Percentiles rank a stretch among this genome's conserved stretches.
phyloP scores from a whole-genome alignment of 345 rosid genomes.

The Ceriops zippeliana region DNA sequence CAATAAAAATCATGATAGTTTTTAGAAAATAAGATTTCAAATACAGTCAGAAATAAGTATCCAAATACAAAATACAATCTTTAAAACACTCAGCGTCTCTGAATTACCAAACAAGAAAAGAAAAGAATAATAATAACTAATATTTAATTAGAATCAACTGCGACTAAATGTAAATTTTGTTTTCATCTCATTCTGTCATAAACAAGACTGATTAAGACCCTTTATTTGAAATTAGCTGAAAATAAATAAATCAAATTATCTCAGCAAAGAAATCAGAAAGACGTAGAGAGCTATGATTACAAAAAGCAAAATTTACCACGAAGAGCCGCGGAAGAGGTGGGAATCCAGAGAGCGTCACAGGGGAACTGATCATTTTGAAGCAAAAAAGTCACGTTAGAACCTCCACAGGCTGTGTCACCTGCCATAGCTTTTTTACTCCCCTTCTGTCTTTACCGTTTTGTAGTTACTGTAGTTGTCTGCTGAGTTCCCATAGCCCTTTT shows the following conservation, averaged over 20 bases:
- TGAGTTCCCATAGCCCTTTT: neutral
- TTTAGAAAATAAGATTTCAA: no score
- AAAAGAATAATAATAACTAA: no score
- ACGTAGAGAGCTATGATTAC: no score
- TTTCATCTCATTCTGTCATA: no score
- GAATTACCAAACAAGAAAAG: no score
- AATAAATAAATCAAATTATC: neutral
- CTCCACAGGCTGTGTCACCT: constrained; percentile 20
- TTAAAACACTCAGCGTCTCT: no score
- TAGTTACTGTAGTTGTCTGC: neutral
- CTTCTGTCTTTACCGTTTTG: neutral
- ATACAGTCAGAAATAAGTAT: no score
- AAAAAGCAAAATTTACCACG: constrained; percentile 26
- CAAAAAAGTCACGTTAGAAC: constrained; percentile 24
- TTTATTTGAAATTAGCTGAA: neutral
- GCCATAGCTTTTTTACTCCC: constrained; percentile 22
- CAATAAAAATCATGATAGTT: no score
- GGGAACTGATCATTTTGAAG: constrained; percentile 31
- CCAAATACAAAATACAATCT: no score
- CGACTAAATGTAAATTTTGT: no score
- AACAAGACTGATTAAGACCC: no score
- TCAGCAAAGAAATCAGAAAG: neutral
- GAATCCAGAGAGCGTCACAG: constrained; percentile 39
- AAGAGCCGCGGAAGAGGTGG: constrained; percentile 28
- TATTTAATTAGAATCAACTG: no score